phyloP scores from a whole-genome alignment of 192 early-diverging fungal genomes.

The Lobosporangium transversale region DNA sequence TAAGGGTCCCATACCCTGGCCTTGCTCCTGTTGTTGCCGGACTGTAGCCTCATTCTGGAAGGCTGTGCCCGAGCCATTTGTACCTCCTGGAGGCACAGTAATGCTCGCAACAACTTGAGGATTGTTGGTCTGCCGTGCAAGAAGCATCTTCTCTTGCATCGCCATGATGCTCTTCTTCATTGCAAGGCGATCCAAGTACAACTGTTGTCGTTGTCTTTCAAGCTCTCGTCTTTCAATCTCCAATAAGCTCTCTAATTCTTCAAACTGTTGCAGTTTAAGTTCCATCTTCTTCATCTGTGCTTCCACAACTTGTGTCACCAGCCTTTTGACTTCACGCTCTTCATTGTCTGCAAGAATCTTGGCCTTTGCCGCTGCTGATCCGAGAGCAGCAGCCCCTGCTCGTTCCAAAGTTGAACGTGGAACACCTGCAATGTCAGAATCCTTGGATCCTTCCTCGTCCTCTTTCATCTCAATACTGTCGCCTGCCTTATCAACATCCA shows the following conservation, averaged over 20 bases:
- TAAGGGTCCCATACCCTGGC: conserved; percentile 10
- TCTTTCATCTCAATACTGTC: conserved; percentile 23
- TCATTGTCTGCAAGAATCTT: conserved; percentile 78
- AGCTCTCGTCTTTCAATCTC: conserved; percentile 88
- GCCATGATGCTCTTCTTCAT: conserved; percentile 61
- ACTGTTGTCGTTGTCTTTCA: conserved; percentile 70
- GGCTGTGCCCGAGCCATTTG: conserved; percentile 11
- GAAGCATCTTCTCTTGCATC: conserved; percentile 53
- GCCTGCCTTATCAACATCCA: conserved; percentile 51
- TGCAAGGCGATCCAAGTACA: conserved; percentile 71
- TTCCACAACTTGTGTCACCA: conserved; percentile 85
- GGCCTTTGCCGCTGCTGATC: conserved; percentile 92
- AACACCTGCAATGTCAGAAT: conserved; percentile 19
- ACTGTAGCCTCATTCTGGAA: conserved; percentile 24
- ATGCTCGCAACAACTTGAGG: conserved; percentile 16
- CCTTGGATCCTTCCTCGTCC: not conserved
- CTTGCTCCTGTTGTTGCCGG: conserved; percentile 19
- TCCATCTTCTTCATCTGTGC: conserved; percentile 90
- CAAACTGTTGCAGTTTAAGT: conserved; percentile 93
- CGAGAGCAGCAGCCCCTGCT: conserved; percentile 87
- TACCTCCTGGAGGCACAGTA: conserved; percentile 24
- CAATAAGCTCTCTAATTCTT: conserved; percentile 88
- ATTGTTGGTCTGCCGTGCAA: conserved; percentile 28
- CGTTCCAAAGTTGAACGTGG: conserved; percentile 67
- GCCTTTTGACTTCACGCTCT: conserved; percentile 83